A percentile compares a stretch with the other conserved stretches of the same genome.
These are phyloP conservation scores for Termitomyces sp. DNA, from an alignment of 768 basidiomycete genomes.

Conservation along the genomic window DNA sequence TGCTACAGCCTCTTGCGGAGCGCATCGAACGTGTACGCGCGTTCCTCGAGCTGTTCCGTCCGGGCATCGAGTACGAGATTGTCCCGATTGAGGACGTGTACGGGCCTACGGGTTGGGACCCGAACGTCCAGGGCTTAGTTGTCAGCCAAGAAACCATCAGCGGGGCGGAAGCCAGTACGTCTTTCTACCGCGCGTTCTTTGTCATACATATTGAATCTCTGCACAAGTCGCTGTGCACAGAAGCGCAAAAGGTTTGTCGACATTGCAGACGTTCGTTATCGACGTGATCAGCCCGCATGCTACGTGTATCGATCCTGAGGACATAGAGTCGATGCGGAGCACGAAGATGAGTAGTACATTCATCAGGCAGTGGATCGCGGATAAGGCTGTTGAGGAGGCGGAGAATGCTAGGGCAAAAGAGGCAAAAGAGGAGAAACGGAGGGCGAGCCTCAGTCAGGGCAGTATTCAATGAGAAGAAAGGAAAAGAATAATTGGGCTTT, in stretches of 20 bases:
- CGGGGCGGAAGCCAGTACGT: slow-evolving; percentile 72
- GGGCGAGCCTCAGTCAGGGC: neutral
- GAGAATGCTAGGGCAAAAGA: neutral
- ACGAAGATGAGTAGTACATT: slow-evolving; percentile 94
- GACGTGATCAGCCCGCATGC: slow-evolving; percentile 80
- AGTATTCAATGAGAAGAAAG: neutral
- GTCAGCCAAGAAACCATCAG: slow-evolving; percentile 83
- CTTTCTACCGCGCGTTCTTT: neutral
- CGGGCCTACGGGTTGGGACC: slow-evolving; percentile 86
- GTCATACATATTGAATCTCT: neutral
- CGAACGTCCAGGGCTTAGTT: slow-evolving; percentile 86
- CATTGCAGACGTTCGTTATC: slow-evolving; percentile 70
- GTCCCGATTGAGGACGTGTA: slow-evolving; percentile 80
- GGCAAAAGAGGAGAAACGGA: neutral
- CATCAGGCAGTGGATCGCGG: slow-evolving; percentile 79
- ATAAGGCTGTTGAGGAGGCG: slow-evolving; percentile 1
- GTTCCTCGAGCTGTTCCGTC: slow-evolving; percentile 70
- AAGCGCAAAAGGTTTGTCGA: slow-evolving; percentile 45
- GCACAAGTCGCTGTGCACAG: slow-evolving; percentile 61
- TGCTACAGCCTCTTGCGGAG: slow-evolving; percentile 54
- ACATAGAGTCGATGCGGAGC: slow-evolving; percentile 63
- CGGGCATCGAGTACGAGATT: slow-evolving; percentile 57
- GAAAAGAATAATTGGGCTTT: neutral
- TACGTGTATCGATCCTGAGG: slow-evolving; percentile 53
- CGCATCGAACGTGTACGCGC: slow-evolving; percentile 55